Base-by-base conservation (phyloP, 2,329 filamentous ascomycete species). In the Teratosphaeria gauchensis region DNA sequence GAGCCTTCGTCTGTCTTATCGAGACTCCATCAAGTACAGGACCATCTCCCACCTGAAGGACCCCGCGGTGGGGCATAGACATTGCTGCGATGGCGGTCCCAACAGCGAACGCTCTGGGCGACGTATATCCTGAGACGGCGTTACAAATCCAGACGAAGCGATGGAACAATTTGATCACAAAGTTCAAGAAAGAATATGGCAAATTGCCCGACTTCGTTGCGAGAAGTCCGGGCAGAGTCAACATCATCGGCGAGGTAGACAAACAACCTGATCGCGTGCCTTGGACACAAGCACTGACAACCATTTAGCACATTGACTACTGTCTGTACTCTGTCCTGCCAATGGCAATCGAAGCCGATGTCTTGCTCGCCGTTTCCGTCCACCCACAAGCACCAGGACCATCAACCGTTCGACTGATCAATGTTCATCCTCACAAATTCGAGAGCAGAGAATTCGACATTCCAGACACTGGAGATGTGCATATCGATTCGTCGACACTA, bases 291-390 rank as follows among this genome's bases (percentile, higher is more conserved):
- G 28, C 48, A 32, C 28, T 53, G 42, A 48, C n/a, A 8, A 6
- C 1, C 7, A 31, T 6, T 46, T 59, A 79, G 81, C 94, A 99
- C 78, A 96, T 99, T 69, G 94, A 99, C 78, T 99, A 99, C 78
- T 96, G 90, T 14, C 84, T 99, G 21, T 99, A 97, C 79, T 87
- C 94, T 66, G 92, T 96, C 60, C 81, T 99, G 28, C 94, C 94
- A 56, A 96, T 96, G 85, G 94, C 92, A 62, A 91, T 97, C 65
- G 90, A 89, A 5, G 89, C 90, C 62, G 94, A 99, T 74, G 87
- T 91, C 59, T 82, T 99, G 60, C 83, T 99, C 69, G 94, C 92
- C 56, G 89, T 96, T 42, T 82, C 77, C 16, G 71, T 78, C 73
- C 76, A 80, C 58, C 79, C 80, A 31, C 72, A 79, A 31, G 73